These are phyloP conservation scores for Scedosporium apiospermum DNA, from an alignment of 2,329 filamentous ascomycete genomes.

Conservation along the genomic window DNA sequence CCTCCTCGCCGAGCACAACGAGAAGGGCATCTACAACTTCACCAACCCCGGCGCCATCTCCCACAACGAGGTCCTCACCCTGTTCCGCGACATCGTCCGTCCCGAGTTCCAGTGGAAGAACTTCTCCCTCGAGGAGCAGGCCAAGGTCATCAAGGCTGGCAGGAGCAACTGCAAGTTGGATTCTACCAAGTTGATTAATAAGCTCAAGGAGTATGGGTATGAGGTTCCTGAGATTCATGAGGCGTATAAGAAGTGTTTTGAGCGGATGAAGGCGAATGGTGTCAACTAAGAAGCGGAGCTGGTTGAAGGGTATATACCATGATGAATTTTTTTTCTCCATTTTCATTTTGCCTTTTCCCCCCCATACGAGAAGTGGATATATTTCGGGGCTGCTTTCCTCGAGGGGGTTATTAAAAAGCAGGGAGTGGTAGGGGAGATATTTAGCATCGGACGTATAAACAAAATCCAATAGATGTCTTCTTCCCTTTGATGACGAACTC, in stretches of 20 bases:
- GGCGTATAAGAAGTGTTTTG: slow-evolving; percentile 53
- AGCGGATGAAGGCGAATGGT: slow-evolving; percentile 50
- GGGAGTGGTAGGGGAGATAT: background rate
- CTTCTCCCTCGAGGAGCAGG: slow-evolving; percentile 56
- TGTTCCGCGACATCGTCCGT: slow-evolving; percentile 55
- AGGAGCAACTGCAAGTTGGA: slow-evolving; percentile 59
- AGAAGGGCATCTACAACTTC: slow-evolving; percentile 60
- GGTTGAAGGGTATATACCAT: too few species aligned
- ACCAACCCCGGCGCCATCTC: slow-evolving; percentile 62
- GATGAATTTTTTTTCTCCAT: too few species aligned
- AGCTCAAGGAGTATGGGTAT: slow-evolving; percentile 49
- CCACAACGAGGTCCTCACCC: slow-evolving; percentile 56
- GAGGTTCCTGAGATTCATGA: slow-evolving; percentile 52
- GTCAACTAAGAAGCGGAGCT: slow-evolving; percentile 27
- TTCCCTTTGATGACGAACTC: background rate
- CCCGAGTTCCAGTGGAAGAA: slow-evolving; percentile 54
- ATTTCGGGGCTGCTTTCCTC: too few species aligned
- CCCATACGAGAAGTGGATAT: too few species aligned
- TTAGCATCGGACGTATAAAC: background rate
- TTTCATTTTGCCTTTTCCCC: too few species aligned
- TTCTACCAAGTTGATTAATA: slow-evolving; percentile 49
- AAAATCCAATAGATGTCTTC: background rate
- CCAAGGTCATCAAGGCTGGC: slow-evolving; percentile 57
- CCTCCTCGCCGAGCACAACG: slow-evolving; percentile 48
- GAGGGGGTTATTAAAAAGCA: background rate